These are phyloP conservation scores for Capsella bursapastoris DNA, from an alignment of 345 rosid species.

Conservation along the genomic window DNA sequence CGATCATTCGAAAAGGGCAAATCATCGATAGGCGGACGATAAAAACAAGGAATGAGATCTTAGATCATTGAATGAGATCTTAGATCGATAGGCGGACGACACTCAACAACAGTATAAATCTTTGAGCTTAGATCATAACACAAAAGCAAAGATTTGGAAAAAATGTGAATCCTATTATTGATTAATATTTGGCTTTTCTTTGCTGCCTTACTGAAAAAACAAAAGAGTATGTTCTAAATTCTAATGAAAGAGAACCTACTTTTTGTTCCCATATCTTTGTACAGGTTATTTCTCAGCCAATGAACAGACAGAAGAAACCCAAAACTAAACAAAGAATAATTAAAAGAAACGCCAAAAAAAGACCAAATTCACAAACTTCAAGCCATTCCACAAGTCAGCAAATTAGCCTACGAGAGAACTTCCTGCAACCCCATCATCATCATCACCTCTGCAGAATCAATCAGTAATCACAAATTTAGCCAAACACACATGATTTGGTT, in stretches of 20 bases:
- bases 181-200: background rate
- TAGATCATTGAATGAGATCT: too few species aligned
- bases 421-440: background rate
- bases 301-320: background rate
- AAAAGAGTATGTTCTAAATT: constrained; percentile 11
- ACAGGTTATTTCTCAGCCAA: constrained; percentile 33
- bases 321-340: constrained; percentile 15
- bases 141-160: background rate
- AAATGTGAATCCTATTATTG: constrained; percentile 9
- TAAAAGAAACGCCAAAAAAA: background rate
- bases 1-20: background rate
- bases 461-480: background rate
- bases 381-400: constrained; percentile 20
- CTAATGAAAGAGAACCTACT: constrained; percentile 19
- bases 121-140: constrained; percentile 18
- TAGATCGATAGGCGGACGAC: too few species aligned
- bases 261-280: constrained; percentile 1
- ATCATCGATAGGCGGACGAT: background rate
- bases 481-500: background rate
- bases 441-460: constrained; percentile 28
- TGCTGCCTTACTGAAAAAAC: background rate
- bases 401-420: background rate
- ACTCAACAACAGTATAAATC: background rate
- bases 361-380: constrained; percentile 1
- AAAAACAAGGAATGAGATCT: background rate